Evolutionary conservation across 1,284 basidiomycete species (phyloP).

Genomic region (Lignosus rhinocerotis): DNA sequence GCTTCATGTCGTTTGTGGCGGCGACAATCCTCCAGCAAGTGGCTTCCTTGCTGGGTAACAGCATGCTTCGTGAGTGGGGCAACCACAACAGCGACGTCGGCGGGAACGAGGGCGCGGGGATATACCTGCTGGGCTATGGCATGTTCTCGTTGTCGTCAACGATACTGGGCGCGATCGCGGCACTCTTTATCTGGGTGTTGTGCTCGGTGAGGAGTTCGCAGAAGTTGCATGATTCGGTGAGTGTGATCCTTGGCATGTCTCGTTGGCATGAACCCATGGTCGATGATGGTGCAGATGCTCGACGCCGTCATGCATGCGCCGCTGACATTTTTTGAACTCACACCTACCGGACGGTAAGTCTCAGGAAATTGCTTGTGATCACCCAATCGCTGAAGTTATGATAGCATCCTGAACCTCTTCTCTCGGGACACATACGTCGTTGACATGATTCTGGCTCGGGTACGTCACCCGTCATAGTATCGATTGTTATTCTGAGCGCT

Average conservation of each 20-base stretch:
- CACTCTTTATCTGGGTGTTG: slow-evolving; percentile 75
- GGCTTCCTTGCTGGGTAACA: slow-evolving; percentile 59
- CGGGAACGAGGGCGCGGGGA: slow-evolving; percentile 57
- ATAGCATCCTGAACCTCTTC: slow-evolving; percentile 84
- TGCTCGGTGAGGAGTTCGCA: slow-evolving; percentile 79
- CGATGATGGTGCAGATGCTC: slow-evolving; percentile 52
- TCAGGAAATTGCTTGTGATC: neutral
- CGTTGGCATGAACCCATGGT: neutral
- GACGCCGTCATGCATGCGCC: slow-evolving; percentile 80
- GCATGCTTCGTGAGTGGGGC: slow-evolving; percentile 80
- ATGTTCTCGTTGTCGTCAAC: slow-evolving; percentile 55
- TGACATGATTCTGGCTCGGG: slow-evolving; percentile 78
- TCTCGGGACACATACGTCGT: slow-evolving; percentile 92
- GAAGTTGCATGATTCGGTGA: slow-evolving; percentile 74
- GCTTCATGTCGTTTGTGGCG: slow-evolving; percentile 69
- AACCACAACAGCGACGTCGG: slow-evolving; percentile 70
- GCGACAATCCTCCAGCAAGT: slow-evolving; percentile 56
- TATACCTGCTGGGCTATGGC: slow-evolving; percentile 64
- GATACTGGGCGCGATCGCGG: slow-evolving; percentile 52
- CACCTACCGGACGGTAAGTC: slow-evolving; percentile 71
- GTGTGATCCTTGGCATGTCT: slow-evolving; percentile 25
- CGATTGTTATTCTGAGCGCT: neutral
- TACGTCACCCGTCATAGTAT: slow-evolving; percentile 27
- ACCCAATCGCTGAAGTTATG: neutral
- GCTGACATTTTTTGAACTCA: slow-evolving; percentile 85